A percentile compares a stretch with the other conserved stretches of the same genome.
These are phyloP conservation scores for Paramecium biaurelia DNA, from an alignment of 73 alveolate genomes.

Conservation along the genomic window DNA sequence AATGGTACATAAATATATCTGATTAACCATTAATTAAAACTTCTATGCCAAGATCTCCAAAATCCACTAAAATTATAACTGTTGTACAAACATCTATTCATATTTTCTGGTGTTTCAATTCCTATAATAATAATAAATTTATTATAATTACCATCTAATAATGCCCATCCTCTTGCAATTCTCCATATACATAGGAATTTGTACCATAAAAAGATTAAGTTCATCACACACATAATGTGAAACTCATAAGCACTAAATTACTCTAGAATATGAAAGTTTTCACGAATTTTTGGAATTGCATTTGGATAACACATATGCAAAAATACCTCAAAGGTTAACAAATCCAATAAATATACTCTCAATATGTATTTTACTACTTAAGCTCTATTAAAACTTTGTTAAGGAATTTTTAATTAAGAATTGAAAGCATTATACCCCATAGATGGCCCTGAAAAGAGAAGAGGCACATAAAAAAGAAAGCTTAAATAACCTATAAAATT, in stretches of 20 bases:
- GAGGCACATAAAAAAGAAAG: conserved; percentile 45
- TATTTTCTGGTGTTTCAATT: conserved; percentile 81
- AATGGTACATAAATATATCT: conserved; percentile 91
- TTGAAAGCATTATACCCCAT: conserved; percentile 56
- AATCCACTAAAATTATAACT: conserved; percentile 83
- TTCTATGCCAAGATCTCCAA: conserved; percentile 95
- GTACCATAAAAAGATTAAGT: conserved; percentile 67
- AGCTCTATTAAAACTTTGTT: not conserved
- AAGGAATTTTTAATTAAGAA: conserved; percentile 47
- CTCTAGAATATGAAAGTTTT: not conserved
- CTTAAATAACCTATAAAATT: conserved; percentile 21
- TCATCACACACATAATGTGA: conserved; percentile 27
- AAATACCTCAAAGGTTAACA: not conserved
- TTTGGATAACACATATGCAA: conserved; percentile 20
- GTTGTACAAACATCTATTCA: conserved; percentile 88
- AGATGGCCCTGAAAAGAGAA: conserved; percentile 55
- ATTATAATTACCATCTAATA: conserved; percentile 77
- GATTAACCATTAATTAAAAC: conserved; percentile 89
- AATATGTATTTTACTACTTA: conserved; percentile 15
- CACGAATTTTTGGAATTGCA: not conserved
- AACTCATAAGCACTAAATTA: not conserved
- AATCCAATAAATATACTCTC: conserved; percentile 25
- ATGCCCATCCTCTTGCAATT: conserved; percentile 87
- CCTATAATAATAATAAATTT: not conserved
- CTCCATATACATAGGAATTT: conserved; percentile 87